These are phyloP conservation scores for Lentinula lateritia DNA, from an alignment of 768 basidiomycete species.

Conservation along the genomic window DNA sequence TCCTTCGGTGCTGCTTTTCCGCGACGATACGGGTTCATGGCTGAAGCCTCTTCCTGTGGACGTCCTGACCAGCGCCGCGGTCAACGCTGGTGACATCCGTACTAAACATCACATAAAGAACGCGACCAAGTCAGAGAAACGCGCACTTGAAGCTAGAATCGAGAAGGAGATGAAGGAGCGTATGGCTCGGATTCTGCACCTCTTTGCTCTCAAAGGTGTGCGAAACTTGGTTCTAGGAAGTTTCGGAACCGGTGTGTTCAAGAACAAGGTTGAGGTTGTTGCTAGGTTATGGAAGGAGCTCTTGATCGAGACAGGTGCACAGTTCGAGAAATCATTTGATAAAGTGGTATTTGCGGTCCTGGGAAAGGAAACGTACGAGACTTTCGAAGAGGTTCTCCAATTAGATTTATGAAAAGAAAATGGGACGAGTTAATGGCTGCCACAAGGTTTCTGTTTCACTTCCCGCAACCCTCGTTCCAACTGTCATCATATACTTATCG, in stretches of 20 bases:
- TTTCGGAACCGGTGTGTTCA: slow-evolving; percentile 77
- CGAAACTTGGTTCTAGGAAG: slow-evolving; percentile 63
- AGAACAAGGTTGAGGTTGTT: slow-evolving; percentile 53
- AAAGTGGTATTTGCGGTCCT: slow-evolving; percentile 65
- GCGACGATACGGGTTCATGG: slow-evolving; percentile 57
- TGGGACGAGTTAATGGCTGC: background rate
- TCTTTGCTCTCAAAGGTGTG: slow-evolving; percentile 59
- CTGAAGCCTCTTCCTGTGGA: slow-evolving; percentile 54
- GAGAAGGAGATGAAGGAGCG: slow-evolving; percentile 58
- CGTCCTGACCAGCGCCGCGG: slow-evolving; percentile 68
- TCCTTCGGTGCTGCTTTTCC: slow-evolving; percentile 55
- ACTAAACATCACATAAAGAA: slow-evolving; percentile 10
- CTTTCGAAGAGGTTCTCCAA: slow-evolving; percentile 15
- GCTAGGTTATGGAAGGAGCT: slow-evolving; percentile 64
- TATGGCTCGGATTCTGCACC: slow-evolving; percentile 60
- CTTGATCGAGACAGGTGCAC: slow-evolving; percentile 32
- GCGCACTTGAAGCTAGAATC: slow-evolving; percentile 33
- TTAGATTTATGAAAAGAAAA: background rate
- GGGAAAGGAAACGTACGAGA: slow-evolving; percentile 38
- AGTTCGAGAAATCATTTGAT: slow-evolving; percentile 57
- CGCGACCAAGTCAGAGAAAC: slow-evolving; percentile 5
- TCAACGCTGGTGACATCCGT: slow-evolving; percentile 54
- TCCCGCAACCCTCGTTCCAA: background rate
- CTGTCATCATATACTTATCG: background rate
- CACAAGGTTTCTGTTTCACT: background rate